These are phyloP conservation scores for Rosa chinensis DNA, from an alignment of 306 rosid species.

Conservation along the genomic window DNA sequence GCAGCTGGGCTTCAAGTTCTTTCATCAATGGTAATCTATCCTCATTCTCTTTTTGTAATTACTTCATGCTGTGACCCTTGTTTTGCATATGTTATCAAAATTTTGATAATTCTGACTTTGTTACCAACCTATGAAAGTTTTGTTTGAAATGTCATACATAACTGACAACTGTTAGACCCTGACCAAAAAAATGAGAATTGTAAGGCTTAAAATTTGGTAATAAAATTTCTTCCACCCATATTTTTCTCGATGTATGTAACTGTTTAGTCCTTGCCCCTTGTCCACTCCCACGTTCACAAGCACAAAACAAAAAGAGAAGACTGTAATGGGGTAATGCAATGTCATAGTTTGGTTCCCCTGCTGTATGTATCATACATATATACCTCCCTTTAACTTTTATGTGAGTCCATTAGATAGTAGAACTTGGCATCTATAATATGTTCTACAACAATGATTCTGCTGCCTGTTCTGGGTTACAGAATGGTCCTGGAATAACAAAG, in stretches of 20 bases:
- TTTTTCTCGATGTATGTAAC: not conserved
- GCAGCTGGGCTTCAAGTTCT: conserved; percentile 62
- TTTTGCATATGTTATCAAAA: not conserved
- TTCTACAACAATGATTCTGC: not conserved
- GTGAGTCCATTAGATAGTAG: not conserved
- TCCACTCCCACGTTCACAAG: not conserved
- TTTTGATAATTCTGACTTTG: not conserved
- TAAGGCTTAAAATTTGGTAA: not conserved
- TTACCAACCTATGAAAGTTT: not conserved
- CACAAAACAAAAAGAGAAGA: not conserved
- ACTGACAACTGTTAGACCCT: not conserved
- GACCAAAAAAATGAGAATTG: not conserved
- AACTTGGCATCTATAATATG: not conserved
- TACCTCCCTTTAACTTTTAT: not conserved
- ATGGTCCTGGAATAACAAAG: not conserved
- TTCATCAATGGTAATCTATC: conserved; percentile 55
- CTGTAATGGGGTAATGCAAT: not conserved
- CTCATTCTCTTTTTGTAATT: conserved; percentile 14
- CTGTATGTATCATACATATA: not conserved
- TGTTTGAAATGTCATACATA: not conserved
- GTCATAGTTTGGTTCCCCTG: not conserved
- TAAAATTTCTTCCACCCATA: not conserved
- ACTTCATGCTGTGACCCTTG: conserved; percentile 13
- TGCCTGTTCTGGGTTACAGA: not conserved
- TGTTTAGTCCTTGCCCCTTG: not conserved